Evolutionary conservation across 352 stramenopile genomes (phyloP), one percentile per base, ranked within the genome.

Genomic region (Pilasporangium apinafurcum): DNA sequence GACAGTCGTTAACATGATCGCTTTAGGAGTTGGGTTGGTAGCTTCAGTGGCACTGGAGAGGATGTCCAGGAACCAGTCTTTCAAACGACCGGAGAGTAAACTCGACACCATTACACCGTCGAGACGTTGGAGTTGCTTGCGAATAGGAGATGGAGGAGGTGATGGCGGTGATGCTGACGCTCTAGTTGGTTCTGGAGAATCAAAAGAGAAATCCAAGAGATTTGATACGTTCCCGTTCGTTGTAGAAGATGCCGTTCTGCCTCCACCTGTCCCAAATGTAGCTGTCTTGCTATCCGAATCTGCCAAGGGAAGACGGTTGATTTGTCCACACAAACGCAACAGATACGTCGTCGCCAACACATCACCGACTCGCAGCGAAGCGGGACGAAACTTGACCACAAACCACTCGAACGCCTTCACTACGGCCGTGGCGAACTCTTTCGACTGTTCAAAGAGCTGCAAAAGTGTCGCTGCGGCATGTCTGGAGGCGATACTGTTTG

Each of bases 271-370:
- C 16, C 21, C 27, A 16, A 42, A 28, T 24, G 20, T 46, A 14
- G 37, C 37, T 8, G 31, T 12, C 13, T 48, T 36, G 10, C 22
- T 18, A 10, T 34, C 36, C 13, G 27, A 21, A 26, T 37, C 32
- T 2, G n/a, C n/a, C 1, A 59, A 34, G 1, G 65, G 66, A 12
- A 87, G 48, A 0, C 79, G 76, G 31, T 58, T 67, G 51, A 89
- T 59, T 44, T 79, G 68, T 0, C 76, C 79, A 17, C 56, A 74
- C 3, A 92, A 51, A 0, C 62, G 61, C 33, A 92, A 33, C 33
- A 92, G 22, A 41, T 87, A 85, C 16, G 83, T 57, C n/a, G 71
- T 79, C 5, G 79, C 69, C 30, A 92, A 50, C 8, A 62, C 59
- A 27, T 92, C 76, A 10, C 60, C 71, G 17, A 85, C 53, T 0